Evolutionary conservation across 169 alveolate species (phyloP).

Genomic region (Eimeria acervulina): DNA sequence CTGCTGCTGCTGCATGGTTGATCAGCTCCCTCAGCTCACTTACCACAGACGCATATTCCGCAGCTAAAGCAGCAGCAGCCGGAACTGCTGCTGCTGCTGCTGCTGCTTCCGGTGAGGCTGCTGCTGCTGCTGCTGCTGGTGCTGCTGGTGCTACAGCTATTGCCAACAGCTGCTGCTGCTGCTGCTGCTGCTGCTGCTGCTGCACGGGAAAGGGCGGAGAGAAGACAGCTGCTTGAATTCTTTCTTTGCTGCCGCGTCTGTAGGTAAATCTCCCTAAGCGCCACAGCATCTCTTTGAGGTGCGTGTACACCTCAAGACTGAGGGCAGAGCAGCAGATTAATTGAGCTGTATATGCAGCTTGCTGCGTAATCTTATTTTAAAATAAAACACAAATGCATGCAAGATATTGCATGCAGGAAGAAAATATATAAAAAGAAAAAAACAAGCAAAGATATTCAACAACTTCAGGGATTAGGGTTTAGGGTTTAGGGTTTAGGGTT

Average conservation of each 20-base stretch:
- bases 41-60: not conserved
- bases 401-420: too few relatives aligned
- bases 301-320: not conserved
- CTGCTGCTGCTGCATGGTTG: too few relatives aligned
- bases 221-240: conserved; percentile 24
- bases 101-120: too few relatives aligned
- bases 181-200: conserved; percentile 23
- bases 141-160: conserved; percentile 18
- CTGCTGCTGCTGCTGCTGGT: not conserved
- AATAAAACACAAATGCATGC: too few relatives aligned
- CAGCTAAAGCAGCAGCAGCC: not conserved
- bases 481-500: too few relatives aligned
- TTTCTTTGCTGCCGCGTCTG: conserved; percentile 50
- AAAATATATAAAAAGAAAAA: too few relatives aligned
- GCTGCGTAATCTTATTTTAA: too few relatives aligned
- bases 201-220: not conserved
- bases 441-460: too few relatives aligned
- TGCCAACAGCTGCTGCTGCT: conserved; percentile 1
- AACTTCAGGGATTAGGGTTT: too few relatives aligned
- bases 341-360: too few relatives aligned
- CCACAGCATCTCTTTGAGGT: conserved; percentile 8
- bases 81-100: too few relatives aligned
- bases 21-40: not conserved
- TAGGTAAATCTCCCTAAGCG: not conserved
- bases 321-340: not conserved